Base-by-base conservation (phyloP, 106 monocot genomes). In the Dioscorea zingiberensis region DNA sequence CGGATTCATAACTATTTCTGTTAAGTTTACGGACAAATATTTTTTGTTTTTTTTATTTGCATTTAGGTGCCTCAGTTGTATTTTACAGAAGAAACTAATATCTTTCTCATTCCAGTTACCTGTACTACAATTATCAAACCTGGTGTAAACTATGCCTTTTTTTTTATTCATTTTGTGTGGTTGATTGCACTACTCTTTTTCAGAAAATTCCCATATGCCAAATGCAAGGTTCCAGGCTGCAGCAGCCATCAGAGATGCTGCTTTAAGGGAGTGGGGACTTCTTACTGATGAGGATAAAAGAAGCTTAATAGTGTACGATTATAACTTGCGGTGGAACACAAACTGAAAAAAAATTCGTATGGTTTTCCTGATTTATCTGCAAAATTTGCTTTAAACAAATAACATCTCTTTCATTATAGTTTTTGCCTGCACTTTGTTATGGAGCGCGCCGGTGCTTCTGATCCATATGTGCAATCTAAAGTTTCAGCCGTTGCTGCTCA, bases 401-500 rank as follows among this genome's bases (percentile, higher is more conserved):
- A 47, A 47, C 22, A 64, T 32, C 18, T 51, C 38, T 59, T 51
- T 24, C 24, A 12, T 48, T 87, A 64, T 60, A 97, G 95, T 63
- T 93, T 84, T 68, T 98, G 89, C 71, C 55, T 98, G 51, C 63
- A 70, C 60, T 93, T 80, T 74, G 81, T 82, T 30, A 86, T 87
- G 79, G 77, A 93, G 48, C 88, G 75, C 72, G 74, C 93, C 25
- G 71, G 68, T 68, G 62, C 79, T 15, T 60, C 75, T 72, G 89
- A 93, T 62, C 75, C 81, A 17, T 98, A 93, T 78, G 92, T 98
- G 11, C 93, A 84, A 74, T 77, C 73, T 17, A 98, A 98, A 63
- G 82, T 98, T 72, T 89, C 84, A 65, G 62, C 84, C 21, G 89
- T 92, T 76, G 89, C 89, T 48, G 98, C 98, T 70, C 83, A 82